Conservation (phyloP, 345 rosid genomes). For the Triadica sebifera region DNA sequence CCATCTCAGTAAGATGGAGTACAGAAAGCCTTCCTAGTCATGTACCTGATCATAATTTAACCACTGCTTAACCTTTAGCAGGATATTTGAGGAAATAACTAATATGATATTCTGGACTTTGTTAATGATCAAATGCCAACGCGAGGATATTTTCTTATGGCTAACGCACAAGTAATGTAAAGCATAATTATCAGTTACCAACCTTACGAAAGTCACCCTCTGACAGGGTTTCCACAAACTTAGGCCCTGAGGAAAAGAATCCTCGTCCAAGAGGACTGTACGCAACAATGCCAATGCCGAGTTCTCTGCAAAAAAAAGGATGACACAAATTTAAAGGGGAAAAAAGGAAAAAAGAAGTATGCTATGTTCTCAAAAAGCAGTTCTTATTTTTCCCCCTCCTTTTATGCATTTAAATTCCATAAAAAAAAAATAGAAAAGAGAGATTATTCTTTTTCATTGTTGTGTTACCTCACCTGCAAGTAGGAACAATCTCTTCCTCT, state of each 20-base stretch:
- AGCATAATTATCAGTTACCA: neutral
- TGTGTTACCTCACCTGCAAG: slow-evolving; percentile 21
- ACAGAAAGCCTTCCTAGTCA: neutral
- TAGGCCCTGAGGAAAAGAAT: slow-evolving; percentile 60
- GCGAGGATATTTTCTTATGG: neutral
- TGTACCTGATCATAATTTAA: neutral
- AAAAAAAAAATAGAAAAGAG: neutral
- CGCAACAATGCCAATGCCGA: slow-evolving; percentile 71
- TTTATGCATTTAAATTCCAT: neutral
- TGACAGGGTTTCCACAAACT: slow-evolving; percentile 39
- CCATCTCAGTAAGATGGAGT: too few species aligned
- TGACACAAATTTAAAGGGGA: neutral
- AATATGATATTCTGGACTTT: neutral
- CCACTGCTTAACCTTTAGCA: too few species aligned
- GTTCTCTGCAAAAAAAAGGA: slow-evolving; percentile 44
- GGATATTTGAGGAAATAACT: neutral
- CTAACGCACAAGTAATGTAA: neutral
- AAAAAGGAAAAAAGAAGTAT: neutral
- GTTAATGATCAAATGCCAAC: neutral
- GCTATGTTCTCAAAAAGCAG: neutral
- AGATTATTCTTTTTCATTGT: neutral
- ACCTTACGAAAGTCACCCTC: slow-evolving; percentile 51
- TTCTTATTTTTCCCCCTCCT: neutral
- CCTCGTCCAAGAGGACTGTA: slow-evolving; percentile 73
- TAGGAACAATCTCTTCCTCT: slow-evolving; percentile 61